Percentiles rank a stretch among this genome's conserved stretches.
These are phyloP conservation scores for Apophysomyces elegans DNA, from an alignment of 371 early-diverging fungal species.

Conservation along the genomic window DNA sequence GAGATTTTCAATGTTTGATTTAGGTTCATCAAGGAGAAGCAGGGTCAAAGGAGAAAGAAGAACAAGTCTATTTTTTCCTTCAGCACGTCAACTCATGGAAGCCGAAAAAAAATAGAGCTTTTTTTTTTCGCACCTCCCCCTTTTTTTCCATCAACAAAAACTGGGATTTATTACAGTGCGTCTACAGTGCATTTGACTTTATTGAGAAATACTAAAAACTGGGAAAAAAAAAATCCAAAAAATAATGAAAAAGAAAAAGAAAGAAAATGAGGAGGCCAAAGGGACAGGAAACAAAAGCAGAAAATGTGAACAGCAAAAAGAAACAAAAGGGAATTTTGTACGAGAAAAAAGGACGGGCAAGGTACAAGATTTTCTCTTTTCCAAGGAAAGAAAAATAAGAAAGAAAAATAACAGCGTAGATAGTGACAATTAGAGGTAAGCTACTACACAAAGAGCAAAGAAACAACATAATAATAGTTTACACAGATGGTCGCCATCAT, in stretches of 20 bases:
- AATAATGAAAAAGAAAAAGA: conserved; percentile 6
- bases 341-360: neutral
- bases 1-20: no score
- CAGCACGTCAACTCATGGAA: no score
- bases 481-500: conserved; percentile 8
- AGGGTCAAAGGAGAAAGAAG: no score
- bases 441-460: conserved; percentile 9
- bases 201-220: neutral
- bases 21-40: no score
- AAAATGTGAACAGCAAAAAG: neutral
- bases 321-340: neutral
- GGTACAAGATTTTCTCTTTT: conserved; percentile 9
- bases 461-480: conserved; percentile 11
- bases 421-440: conserved; percentile 10
- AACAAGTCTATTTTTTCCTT: no score
- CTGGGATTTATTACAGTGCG: no score
- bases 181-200: conserved; percentile 2
- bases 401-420: conserved; percentile 5
- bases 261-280: conserved; percentile 9
- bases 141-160: no score
- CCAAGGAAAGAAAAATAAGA: neutral
- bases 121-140: no score
- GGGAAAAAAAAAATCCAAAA: conserved; percentile 1
- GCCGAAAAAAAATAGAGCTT: no score
- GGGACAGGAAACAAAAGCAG: neutral